Evolutionary conservation across 2,329 filamentous ascomycete species (phyloP), one percentile per base, ranked within the genome.

Genomic region (Trichoderma oligosporum): DNA sequence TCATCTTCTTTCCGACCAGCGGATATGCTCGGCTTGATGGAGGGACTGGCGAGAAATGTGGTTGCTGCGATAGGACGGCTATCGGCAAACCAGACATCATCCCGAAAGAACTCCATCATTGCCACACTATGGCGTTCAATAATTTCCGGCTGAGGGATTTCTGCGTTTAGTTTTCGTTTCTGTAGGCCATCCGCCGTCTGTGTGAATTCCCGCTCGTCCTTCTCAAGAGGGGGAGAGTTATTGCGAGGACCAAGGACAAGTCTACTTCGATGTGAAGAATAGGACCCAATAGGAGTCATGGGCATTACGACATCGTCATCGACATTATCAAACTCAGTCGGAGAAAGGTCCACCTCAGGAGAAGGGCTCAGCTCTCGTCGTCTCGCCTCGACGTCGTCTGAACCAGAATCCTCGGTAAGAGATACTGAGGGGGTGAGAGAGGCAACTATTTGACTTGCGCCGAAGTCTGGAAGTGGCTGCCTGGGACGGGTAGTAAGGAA

Each of bases 131-230:
- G 64, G 53, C 70, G 70, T 52, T 73, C 70, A 16, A 59, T 48
- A 16, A 62, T 61, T 18, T 73, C 71, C 42, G 66, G 57, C 39
- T 63, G 61, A 14, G 67, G 61, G 8, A 60, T 53, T 38, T 76
- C 76, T 25, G 79, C 77, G 42, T 71, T 78, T 20, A 85, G 75
- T 66, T 85, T 86, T 60, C 82, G 77, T 69, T 83, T 85, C 66
- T 84, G 89, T 65, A 97, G 82, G 47, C 87, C 90, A 64, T 91
- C 89, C 14, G 94, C 94, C 1, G 92, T 97, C 74, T 96, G 90
- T 6, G 93, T 97, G 69, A 99, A 99, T 73, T 97, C 94, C 68
- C 88, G 89, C 78, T 97, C 93, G 65, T 97, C 93, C 66, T 89
- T 91, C 75, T 97, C 93, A 35, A 97, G 79, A 14, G 91, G 91